Evolutionary conservation across 169 alveolate genomes (phyloP), one percentile per base, ranked within the genome.

Genomic region (Theileria equi): DNA sequence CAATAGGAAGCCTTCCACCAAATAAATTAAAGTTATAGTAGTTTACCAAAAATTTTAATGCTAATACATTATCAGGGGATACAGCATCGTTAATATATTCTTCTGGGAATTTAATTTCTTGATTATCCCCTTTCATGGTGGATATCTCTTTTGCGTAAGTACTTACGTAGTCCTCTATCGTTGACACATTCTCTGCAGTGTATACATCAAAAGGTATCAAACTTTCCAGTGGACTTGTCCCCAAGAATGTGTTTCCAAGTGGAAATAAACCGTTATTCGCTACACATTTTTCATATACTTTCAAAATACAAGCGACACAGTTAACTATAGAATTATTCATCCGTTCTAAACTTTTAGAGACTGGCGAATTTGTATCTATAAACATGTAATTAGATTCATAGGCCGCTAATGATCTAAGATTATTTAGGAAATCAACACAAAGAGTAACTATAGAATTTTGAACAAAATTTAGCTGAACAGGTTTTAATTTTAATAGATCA

Each of bases 1-100:
- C 72, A 17, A 67, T 77, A 25, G 86, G 86, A 16, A 77, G 63
- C n/a, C 86, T 35, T 10, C 86, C 86, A n/a, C 81, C 80, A 34
- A 77, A 77, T 1, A 77, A 63, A 63, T 77, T 77, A 54, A 49
- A 77, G 53, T 77, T 77, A 64, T 77, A 77, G 48, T 58, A 77
- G 44, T 67, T 77, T 7, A 77, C 67, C 5, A 77, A 60, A 58
- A 60, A 77, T 17, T 48, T 21, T 34, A 77, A 43, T 0, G 86
- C 86, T 7, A 45, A 28, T 5, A 29, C 36, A 19, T 77, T 81
- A 35, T 77, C 86, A 10, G 81, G 45, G 0, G 80, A 31, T 16
- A 77, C 81, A 11, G 57, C 45, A 6, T 60, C 77, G 23, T 67
- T 68, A 28, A 77, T 6, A 50, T 77, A 77, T 49, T 77, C 86